Base-by-base conservation (phyloP, 2,329 filamentous ascomycete genomes). In the Colletotrichum cereale region DNA sequence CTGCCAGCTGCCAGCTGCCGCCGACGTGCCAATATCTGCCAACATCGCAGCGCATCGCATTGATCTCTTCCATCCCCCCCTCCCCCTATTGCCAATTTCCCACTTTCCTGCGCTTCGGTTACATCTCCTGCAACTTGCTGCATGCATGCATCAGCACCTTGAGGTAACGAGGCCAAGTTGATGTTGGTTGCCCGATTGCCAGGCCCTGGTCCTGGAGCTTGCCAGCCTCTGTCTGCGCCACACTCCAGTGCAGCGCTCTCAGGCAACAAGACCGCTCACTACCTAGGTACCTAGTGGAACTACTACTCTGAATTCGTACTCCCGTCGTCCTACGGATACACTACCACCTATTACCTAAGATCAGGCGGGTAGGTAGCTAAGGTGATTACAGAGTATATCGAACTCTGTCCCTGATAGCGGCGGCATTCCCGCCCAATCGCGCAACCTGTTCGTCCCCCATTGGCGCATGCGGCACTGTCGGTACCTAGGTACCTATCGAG, bases 171-270 rank as follows among this genome's bases (percentile, higher is more conserved):
- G n/a, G 50, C 50, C 50, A 53, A n/a, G 29, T n/a, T 53, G 10
- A 53, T 34, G 29, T 53, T 53, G 16, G 18, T 31, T 29, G 47
- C 47, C n/a, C 31, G 52, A 38, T 24, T 24, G 7, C 24, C 48
- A 21, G 56, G n/a, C 11, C 52, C 52, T 14, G 50, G 44, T 40
- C 55, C 64, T 44, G 38, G 42, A 57, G 62, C 62, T 65, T 60
- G 36, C 60, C 61, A 48, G 24, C 14, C 31, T 29, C 67, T 70
- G 67, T 44, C 67, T 67, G 55, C 56, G 55, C 56, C 67, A 71
- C 67, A 21, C 40, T 66, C 29, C 52, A 18, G 12, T 58, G 40
- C 58, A 31, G 31, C 31, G n/a, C 36, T 50, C 29, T 34, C 18
- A 48, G 21, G 11, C 56, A n/a, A n/a, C n/a, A n/a, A n/a, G n/a